A percentile compares a stretch with the other conserved stretches of the same genome.
These are phyloP conservation scores for Dorcoceras hygrometricum DNA, from an alignment of 257 asterid species.

Conservation along the genomic window DNA sequence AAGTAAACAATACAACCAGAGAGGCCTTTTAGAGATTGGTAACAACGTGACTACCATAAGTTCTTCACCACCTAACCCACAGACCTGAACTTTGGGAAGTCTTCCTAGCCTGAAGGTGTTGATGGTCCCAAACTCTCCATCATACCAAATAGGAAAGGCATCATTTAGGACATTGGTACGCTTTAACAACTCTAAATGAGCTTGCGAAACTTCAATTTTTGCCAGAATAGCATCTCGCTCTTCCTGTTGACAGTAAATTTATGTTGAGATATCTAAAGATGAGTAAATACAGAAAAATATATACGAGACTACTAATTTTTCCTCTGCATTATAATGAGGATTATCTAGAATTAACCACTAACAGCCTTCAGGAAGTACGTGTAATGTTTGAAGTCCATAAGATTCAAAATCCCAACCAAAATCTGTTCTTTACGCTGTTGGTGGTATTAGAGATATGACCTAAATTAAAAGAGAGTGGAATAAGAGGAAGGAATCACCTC, in stretches of 20 bases:
- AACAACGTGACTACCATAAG: conserved; percentile 16
- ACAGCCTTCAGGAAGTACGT: conserved; percentile 16
- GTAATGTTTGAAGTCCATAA: conserved; percentile 3
- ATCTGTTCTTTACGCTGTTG: not conserved
- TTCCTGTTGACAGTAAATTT: conserved; percentile 52
- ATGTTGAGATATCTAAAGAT: not conserved
- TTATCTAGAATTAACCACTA: conserved; percentile 13
- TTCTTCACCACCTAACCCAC: conserved; percentile 21
- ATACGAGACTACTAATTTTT: not conserved
- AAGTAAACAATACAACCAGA: conserved; percentile 1
- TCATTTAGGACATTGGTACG: conserved; percentile 85
- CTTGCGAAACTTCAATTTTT: conserved; percentile 94
- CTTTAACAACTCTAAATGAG: conserved; percentile 87
- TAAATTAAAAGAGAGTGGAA: not conserved
- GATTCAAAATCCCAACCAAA: conserved; percentile 16
- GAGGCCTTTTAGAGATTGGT: conserved; percentile 10
- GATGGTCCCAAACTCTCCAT: conserved; percentile 96
- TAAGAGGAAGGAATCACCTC: not conserved
- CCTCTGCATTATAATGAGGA: conserved; percentile 16
- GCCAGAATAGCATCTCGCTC: conserved; percentile 91
- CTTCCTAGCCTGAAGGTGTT: conserved; percentile 98
- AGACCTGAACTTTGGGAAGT: conserved; percentile 90
- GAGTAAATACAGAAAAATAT: conserved; percentile 6
- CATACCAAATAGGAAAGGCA: conserved; percentile 92
- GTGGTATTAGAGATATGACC: not conserved